Conservation (phyloP, 2,329 filamentous ascomycete genomes). For the Calonectria multiphialidica region DNA sequence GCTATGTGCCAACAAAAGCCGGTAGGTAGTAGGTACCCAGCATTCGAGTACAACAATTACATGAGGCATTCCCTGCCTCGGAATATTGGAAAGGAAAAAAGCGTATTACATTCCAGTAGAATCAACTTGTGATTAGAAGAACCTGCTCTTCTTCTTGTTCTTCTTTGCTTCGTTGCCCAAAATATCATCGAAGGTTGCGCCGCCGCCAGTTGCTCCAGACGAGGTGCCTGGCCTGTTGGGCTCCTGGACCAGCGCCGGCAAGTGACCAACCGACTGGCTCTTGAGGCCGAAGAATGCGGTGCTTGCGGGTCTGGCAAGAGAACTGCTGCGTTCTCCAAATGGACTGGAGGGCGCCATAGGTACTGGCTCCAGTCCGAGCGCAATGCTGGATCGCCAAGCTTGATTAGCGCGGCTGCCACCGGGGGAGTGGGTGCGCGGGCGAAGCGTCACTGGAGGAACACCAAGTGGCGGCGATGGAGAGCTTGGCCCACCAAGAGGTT, state of each 20-base stretch:
- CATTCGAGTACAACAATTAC: slow-evolving; percentile 23
- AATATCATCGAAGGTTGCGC: slow-evolving; percentile 64
- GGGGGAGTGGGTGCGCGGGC: slow-evolving; percentile 55
- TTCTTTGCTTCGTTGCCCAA: slow-evolving; percentile 52
- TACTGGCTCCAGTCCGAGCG: slow-evolving; percentile 57
- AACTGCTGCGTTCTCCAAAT: slow-evolving; percentile 51
- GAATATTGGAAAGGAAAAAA: slow-evolving; percentile 9
- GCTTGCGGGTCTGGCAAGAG: slow-evolving; percentile 48
- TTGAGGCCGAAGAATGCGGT: slow-evolving; percentile 47
- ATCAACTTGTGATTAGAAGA: slow-evolving; percentile 46
- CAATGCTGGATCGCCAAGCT: slow-evolving; percentile 57
- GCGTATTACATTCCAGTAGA: slow-evolving; percentile 11
- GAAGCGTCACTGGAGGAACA: slow-evolving; percentile 49
- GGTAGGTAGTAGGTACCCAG: slow-evolving; percentile 13
- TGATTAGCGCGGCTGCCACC: slow-evolving; percentile 48
- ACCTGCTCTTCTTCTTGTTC: slow-evolving; percentile 56
- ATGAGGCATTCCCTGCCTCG: slow-evolving; percentile 14
- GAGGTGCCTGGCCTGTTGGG: slow-evolving; percentile 33
- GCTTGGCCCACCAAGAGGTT: slow-evolving; percentile 39
- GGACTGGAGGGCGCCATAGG: slow-evolving; percentile 51
- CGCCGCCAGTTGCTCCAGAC: slow-evolving; percentile 41
- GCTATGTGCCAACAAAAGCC: slow-evolving; percentile 12
- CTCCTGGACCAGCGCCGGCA: slow-evolving; percentile 42
- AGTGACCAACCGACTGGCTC: slow-evolving; percentile 52
- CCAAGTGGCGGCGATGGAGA: slow-evolving; percentile 43